Conservation (phyloP, 2,329 filamentous ascomycete genomes). For the Pseudocercospora musae region DNA sequence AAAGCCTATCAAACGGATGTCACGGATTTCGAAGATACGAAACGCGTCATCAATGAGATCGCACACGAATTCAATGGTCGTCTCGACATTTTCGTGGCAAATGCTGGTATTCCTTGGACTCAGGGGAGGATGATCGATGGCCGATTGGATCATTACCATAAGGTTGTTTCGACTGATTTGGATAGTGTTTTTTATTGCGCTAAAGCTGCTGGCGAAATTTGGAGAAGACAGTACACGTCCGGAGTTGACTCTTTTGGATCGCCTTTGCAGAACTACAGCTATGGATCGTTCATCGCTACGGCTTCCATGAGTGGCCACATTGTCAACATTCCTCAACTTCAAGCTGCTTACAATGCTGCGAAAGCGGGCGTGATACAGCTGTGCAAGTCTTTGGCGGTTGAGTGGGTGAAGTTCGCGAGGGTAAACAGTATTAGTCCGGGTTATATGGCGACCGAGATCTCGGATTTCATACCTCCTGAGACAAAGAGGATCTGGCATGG, state of each 20-base stretch:
- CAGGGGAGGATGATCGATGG: constrained; percentile 65
- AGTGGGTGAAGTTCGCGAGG: constrained; percentile 56
- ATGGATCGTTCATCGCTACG: constrained; percentile 50
- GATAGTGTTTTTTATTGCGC: constrained; percentile 47
- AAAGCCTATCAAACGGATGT: constrained; percentile 65
- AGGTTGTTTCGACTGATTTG: constrained; percentile 68
- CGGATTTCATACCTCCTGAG: constrained; percentile 39
- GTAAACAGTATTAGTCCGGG: constrained; percentile 55
- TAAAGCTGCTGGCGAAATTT: constrained; percentile 62
- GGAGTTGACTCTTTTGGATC: constrained; percentile 51
- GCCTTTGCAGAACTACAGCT: constrained; percentile 41
- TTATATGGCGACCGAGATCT: constrained; percentile 57
- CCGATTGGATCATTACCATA: constrained; percentile 60
- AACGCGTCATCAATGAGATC: constrained; percentile 56
- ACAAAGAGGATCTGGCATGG: constrained; percentile 47
- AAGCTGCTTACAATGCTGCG: constrained; percentile 49
- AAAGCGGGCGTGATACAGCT: constrained; percentile 58
- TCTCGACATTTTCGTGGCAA: constrained; percentile 74
- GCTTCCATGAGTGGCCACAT: constrained; percentile 35
- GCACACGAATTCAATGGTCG: constrained; percentile 65
- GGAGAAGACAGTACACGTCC: constrained; percentile 66
- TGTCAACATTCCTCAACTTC: constrained; percentile 48
- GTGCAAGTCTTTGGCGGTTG: constrained; percentile 54
- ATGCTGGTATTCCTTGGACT: constrained; percentile 72
- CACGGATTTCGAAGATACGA: constrained; percentile 53